These are phyloP conservation scores for Leccinum longicurvipes DNA, from an alignment of 768 basidiomycete species.

Conservation along the genomic window DNA sequence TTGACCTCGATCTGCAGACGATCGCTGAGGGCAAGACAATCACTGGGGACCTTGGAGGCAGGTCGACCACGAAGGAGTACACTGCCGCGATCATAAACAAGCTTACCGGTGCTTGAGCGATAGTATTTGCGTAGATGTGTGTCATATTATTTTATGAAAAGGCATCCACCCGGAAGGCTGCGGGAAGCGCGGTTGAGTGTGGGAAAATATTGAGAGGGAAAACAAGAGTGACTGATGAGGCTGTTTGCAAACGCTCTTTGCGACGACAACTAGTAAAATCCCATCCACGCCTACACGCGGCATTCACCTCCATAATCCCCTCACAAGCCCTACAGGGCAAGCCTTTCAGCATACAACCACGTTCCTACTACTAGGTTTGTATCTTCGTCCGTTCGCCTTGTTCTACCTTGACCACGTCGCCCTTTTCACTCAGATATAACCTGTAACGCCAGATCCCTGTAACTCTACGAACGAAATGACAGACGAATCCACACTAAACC, in stretches of 20 bases:
- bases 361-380: conserved; percentile 47
- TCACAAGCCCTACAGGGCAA: conserved; percentile 93
- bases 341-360: conserved; percentile 48
- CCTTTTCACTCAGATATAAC: conserved; percentile 38
- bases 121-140: conserved; percentile 15
- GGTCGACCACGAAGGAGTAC: conserved; percentile 85
- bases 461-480: conserved; percentile 84
- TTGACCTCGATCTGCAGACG: conserved; percentile 51
- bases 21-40: conserved; percentile 95
- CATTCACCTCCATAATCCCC: conserved; percentile 54
- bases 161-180: conserved; percentile 9
- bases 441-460: conserved; percentile 35
- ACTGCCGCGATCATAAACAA: conserved; percentile 83
- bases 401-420: conserved; percentile 18
- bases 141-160: background rate
- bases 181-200: conserved; percentile 19
- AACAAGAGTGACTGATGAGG: conserved; percentile 6
- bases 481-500: conserved; percentile 59
- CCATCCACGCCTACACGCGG: conserved; percentile 52
- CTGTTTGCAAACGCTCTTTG: conserved; percentile 23
- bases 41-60: conserved; percentile 95
- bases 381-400: conserved; percentile 3
- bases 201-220: conserved; percentile 23
- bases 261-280: conserved; percentile 43
- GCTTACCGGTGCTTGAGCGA: conserved; percentile 38